Evolutionary conservation across 2,329 filamentous ascomycete genomes (phyloP).

Genomic region (Alternaria sp.): DNA sequence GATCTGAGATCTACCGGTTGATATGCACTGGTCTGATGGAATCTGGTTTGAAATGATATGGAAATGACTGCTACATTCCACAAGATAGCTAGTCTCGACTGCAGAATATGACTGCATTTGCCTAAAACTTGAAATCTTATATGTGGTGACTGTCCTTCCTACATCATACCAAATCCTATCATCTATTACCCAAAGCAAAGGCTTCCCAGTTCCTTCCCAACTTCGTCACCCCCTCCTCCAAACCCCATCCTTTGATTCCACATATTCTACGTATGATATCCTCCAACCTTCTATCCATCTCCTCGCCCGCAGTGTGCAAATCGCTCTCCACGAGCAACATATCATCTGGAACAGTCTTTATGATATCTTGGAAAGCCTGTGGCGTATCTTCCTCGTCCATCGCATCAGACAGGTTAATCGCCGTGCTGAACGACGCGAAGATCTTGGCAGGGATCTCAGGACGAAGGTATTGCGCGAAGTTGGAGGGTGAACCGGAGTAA

Average conservation of each 20-base stretch:
- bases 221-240: constrained; percentile 73
- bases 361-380: constrained; percentile 69
- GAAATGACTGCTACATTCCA: not conserved
- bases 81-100: not conserved
- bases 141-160: not conserved
- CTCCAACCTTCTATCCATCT: constrained; percentile 82
- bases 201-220: constrained; percentile 79
- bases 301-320: constrained; percentile 79
- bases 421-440: constrained; percentile 87
- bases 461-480: constrained; percentile 80
- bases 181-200: constrained; percentile 72
- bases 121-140: not conserved
- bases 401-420: constrained; percentile 74
- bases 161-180: not conserved
- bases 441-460: constrained; percentile 76
- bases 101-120: not conserved
- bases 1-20: not conserved
- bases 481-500: constrained; percentile 80
- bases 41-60: not conserved
- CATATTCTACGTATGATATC: constrained; percentile 81
- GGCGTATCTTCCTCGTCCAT: constrained; percentile 58
- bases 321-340: constrained; percentile 90
- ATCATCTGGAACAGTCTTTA: constrained; percentile 78
- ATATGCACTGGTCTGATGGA: not conserved
- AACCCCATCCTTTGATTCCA: constrained; percentile 76